Base-by-base conservation (phyloP, 352 stramenopile species). In the Thalassiosira livingstoniorum region DNA sequence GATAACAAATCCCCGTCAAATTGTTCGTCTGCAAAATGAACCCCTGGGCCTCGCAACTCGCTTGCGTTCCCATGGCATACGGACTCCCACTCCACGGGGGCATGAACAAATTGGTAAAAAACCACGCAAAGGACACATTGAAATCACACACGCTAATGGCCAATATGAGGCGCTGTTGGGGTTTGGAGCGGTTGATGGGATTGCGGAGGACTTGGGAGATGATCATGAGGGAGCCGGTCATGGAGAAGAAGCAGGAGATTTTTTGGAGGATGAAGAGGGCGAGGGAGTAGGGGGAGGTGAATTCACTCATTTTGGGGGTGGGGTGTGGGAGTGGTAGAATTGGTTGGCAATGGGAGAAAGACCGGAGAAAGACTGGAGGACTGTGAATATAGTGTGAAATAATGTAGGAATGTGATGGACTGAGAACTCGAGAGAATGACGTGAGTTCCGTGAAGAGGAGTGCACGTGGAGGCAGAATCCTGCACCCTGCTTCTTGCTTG, bases 141-240 rank as follows among this genome's bases (percentile, higher is more conserved):
- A 66, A 29, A 66, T 66, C 58, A 47, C 27, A 51, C 23, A 43
- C 2, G 25, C 31, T 51, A 23, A 66, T 66, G 15, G 4, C 27
- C 4, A 66, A 34, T 2, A 66, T 43, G 21, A 66, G 34, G 2
- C 58, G 15, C 34, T 66, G 58, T 39, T 66, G 58, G 4, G 15
- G 27, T 29, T 45, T 66, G 2, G 29, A 45, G 3, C 32, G 13
- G 27, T 66, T 66, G 58, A 47, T 47, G 4, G n/a, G 43, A 23
- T 13, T n/a, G 27, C 58, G 29, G 58, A 29, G 29, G n/a, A 66
- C 54, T 66, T 47, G 58, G n/a, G 34, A 66, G 32, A 66, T 63
- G 27, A 63, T 63, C 29, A 65, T 65, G 11, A 65, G 47, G 11
- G 47, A 58, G 21, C 47, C 11, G 47, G 27, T 58, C 21, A 27